Evolutionary conservation across 1,284 basidiomycete species (phyloP).

Genomic region (Takashimella tepidaria): DNA sequence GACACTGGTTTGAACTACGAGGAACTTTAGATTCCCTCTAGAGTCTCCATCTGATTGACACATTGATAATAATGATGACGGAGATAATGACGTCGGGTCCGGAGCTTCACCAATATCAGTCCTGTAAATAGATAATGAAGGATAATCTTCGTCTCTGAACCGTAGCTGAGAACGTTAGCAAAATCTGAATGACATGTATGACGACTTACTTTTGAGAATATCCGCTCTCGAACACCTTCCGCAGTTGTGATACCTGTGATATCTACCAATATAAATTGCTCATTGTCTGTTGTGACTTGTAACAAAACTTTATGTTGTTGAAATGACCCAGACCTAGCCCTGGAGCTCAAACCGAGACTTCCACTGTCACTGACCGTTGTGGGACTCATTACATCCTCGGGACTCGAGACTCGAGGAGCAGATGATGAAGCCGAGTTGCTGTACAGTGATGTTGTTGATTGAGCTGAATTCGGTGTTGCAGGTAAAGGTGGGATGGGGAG

Average conservation of each 20-base stretch:
- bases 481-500: conserved; percentile 9
- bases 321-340: conserved; percentile 23
- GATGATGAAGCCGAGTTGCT: not conserved
- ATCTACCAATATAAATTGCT: conserved; percentile 71
- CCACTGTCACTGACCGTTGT: conserved; percentile 15
- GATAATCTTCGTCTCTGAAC: conserved; percentile 75
- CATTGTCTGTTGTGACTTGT: conserved; percentile 71
- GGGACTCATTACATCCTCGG: conserved; percentile 30
- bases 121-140: conserved; percentile 70
- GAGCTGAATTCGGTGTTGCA: conserved; percentile 7
- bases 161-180: conserved; percentile 56
- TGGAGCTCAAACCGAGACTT: conserved; percentile 1
- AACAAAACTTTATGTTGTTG: conserved; percentile 28
- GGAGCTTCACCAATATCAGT: conserved; percentile 75
- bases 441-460: not conserved
- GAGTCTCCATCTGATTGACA: conserved; percentile 67
- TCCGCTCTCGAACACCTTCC: conserved; percentile 72
- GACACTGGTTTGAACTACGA: conserved; percentile 52
- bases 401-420: conserved; percentile 33
- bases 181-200: not conserved
- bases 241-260: conserved; percentile 65
- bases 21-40: conserved; percentile 71
- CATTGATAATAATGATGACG: conserved; percentile 64
- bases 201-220: conserved; percentile 69
- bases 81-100: conserved; percentile 62